Base-by-base conservation (phyloP, 2,329 filamentous ascomycete species). In the Scedosporium dehoogii region DNA sequence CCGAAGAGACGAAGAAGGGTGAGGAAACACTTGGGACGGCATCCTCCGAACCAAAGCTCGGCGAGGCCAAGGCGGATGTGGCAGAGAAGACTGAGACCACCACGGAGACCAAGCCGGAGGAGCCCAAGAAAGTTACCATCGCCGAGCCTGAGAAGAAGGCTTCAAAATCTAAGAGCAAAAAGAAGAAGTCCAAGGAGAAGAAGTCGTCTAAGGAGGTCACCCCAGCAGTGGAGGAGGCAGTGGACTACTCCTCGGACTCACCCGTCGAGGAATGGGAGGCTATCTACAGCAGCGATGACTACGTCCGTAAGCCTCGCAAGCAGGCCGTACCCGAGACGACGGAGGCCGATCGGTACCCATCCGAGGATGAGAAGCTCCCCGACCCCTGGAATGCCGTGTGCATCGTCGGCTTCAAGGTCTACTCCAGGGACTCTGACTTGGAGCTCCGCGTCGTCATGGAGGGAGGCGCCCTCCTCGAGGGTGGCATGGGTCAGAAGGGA, bases 361-460 rank as follows among this genome's bases (percentile, higher is more conserved):
- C 78, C 0, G 81, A 84, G n/a, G 83, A 85, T 63, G 82, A 86
- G 67, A 81, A 80, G 64, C 74, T 78, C 67, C 71, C 79, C 0
- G 79, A 83, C 25, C 81, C 83, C 1, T 87, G 85, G 85, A 86
- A 87, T 68, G 84, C 85, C 3, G 78, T 87, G 56, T 82, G 79
- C 60, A 81, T 86, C 18, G 79, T 87, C 0, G 84, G 85, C 0
- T 73, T 87, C 60, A 79, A 83, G 4, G 80, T 87, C 5, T 87
- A 86, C 70, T 81, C 81, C 68, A 84, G 82, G 70, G 81, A 86
- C 68, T 76, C 79, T 55, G 72, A 75, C 38, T 73, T 85, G 2
- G 78, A 83, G 70, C 71, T 85, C n/a, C 75, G 77, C 44, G 78
- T 83, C 12, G 80, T 85, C 21, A 78, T 84, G 72, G 81, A 84